phyloP scores from a whole-genome alignment of 2,329 filamentous ascomycete species.

The Beauveria rudraprayagi region DNA sequence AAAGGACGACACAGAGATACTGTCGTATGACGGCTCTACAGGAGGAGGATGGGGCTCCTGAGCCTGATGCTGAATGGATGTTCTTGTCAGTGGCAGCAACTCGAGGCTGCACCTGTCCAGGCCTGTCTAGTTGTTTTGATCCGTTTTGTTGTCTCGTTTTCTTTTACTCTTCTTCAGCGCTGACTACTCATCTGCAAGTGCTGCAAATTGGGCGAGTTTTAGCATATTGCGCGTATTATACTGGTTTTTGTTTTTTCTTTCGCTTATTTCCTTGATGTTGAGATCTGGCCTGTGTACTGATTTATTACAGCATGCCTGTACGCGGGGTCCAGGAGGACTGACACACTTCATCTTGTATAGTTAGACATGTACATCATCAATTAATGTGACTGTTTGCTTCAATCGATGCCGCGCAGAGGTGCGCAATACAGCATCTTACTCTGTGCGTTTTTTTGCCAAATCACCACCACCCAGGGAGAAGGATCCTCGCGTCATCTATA shows the following conservation, averaged over 20 bases:
- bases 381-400: background rate
- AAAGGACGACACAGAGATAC: background rate
- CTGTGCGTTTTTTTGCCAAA: background rate
- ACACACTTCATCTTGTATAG: conserved; percentile 7
- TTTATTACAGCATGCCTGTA: background rate
- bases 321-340: background rate
- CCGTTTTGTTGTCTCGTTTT: background rate
- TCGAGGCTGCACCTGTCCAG: background rate
- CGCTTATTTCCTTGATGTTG: background rate
- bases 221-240: background rate
- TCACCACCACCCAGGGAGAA: background rate
- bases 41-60: conserved; percentile 15
- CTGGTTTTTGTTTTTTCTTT: no score
- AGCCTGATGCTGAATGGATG: background rate
- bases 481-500: background rate
- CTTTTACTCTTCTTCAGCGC: background rate
- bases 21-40: conserved; percentile 13
- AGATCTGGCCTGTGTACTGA: background rate
- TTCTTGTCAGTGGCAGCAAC: background rate
- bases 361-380: conserved; percentile 7
- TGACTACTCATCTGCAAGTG: background rate
- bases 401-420: background rate
- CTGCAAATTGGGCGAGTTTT: background rate
- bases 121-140: background rate
- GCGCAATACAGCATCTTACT: background rate